Percentiles rank a stretch among this genome's conserved stretches.
These are phyloP conservation scores for Diaporthe amygdali DNA, from an alignment of 2,329 filamentous ascomycete species.

Conservation along the genomic window DNA sequence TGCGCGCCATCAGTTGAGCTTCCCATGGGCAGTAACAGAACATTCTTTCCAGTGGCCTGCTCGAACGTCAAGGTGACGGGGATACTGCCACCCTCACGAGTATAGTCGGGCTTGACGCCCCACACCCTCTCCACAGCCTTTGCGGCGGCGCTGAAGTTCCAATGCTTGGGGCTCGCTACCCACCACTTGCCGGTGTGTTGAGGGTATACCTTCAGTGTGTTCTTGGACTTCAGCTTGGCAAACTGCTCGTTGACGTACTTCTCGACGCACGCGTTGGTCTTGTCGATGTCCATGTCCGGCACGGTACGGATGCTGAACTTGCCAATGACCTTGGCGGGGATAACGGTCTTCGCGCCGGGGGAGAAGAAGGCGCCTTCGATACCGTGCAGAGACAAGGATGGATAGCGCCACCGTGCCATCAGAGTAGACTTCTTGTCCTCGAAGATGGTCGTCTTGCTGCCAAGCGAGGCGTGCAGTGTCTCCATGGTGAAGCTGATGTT, in stretches of 20 bases:
- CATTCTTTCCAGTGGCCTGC: slow-evolving; percentile 97
- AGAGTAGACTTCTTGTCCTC: slow-evolving; percentile 89
- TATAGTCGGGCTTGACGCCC: slow-evolving; percentile 92
- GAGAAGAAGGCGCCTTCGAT: slow-evolving; percentile 94
- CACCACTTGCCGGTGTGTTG: slow-evolving; percentile 98
- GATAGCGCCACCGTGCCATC: slow-evolving; percentile 96
- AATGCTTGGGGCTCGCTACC: slow-evolving; percentile 96
- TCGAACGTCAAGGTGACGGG: slow-evolving; percentile 97
- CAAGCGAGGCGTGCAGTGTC: slow-evolving; percentile 89
- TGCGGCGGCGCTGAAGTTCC: slow-evolving; percentile 94
- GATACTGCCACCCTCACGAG: slow-evolving; percentile 95
- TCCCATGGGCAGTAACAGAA: slow-evolving; percentile 93
- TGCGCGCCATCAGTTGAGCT: slow-evolving; percentile 96
- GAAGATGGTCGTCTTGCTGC: slow-evolving; percentile 85
- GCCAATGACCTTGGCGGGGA: slow-evolving; percentile 95
- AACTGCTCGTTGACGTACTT: slow-evolving; percentile 85
- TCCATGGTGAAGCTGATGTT: slow-evolving; percentile 96
- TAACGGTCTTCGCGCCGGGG: slow-evolving; percentile 96
- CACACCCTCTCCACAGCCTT: slow-evolving; percentile 98
- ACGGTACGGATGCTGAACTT: slow-evolving; percentile 99
- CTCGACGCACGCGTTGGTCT: slow-evolving; percentile 85
- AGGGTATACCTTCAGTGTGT: slow-evolving; percentile 79
- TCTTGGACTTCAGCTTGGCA: slow-evolving; percentile 88
- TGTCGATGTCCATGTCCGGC: slow-evolving; percentile 93
- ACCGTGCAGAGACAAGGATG: slow-evolving; percentile 92